Percentiles rank a stretch among this genome's conserved stretches.
Evolutionary conservation across 495 filamentous ascomycete genomes (phyloP).

Genomic region (Lophiostoma macrostomum): DNA sequence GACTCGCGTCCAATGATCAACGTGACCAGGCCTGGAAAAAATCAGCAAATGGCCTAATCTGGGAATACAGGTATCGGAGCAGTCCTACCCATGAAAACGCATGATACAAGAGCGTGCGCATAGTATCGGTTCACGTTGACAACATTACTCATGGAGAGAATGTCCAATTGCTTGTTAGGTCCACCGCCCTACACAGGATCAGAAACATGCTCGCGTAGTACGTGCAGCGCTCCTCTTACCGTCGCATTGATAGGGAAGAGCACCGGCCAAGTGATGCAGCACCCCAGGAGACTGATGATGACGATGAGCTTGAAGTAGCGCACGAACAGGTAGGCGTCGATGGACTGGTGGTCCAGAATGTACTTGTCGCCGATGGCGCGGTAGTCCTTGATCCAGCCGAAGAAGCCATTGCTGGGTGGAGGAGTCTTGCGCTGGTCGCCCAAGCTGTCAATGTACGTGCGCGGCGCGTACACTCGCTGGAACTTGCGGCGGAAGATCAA

Average conservation of each 20-base stretch:
- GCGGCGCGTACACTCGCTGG: slow-evolving; percentile 77
- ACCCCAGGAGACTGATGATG: slow-evolving; percentile 43
- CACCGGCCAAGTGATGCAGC: slow-evolving; percentile 45
- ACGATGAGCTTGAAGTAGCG: slow-evolving; percentile 44
- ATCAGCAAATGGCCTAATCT: not conserved
- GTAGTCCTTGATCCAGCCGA: slow-evolving; percentile 75
- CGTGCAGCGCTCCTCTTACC: slow-evolving; percentile 8
- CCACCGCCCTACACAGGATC: slow-evolving; percentile 43
- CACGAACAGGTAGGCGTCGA: slow-evolving; percentile 60
- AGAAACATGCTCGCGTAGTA: not conserved
- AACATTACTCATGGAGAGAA: slow-evolving; percentile 77
- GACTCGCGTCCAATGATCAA: slow-evolving; percentile 85
- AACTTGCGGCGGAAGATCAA: slow-evolving; percentile 70
- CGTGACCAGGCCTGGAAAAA: slow-evolving; percentile 65
- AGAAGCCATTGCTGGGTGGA: slow-evolving; percentile 63
- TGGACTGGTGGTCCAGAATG: slow-evolving; percentile 81
- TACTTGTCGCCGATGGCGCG: slow-evolving; percentile 77
- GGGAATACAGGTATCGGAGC: not conserved
- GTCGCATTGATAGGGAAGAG: slow-evolving; percentile 48
- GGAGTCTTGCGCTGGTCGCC: slow-evolving; percentile 50
- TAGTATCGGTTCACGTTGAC: slow-evolving; percentile 61
- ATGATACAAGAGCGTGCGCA: slow-evolving; percentile 73
- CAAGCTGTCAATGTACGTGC: slow-evolving; percentile 79
- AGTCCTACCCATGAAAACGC: slow-evolving; percentile 58
- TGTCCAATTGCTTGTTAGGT: slow-evolving; percentile 63